phyloP scores from a whole-genome alignment of 257 asterid species.

The Fraxinus quadrangulata region DNA sequence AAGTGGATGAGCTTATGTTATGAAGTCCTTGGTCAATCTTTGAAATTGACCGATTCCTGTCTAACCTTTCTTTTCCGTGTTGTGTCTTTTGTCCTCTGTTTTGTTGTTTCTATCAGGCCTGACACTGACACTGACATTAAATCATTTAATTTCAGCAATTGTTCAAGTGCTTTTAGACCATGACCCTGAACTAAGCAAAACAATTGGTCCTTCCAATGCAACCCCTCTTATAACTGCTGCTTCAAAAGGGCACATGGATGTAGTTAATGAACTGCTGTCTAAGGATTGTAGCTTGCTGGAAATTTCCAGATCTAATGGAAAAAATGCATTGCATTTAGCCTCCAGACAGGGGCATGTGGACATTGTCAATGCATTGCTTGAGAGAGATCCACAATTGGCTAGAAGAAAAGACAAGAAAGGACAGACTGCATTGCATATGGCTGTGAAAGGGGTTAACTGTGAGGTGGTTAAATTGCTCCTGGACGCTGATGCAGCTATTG shows the following conservation, averaged over 20 bases:
- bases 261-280: constrained; percentile 52
- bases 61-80: background rate
- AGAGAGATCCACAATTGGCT: constrained; percentile 53
- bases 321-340: constrained; percentile 55
- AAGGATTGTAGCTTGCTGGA: constrained; percentile 55
- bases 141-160: constrained; percentile 35
- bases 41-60: background rate
- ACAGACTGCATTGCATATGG: constrained; percentile 64
- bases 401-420: constrained; percentile 56
- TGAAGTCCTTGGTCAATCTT: constrained; percentile 7
- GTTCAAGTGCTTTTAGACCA: constrained; percentile 57
- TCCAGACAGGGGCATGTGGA: constrained; percentile 60
- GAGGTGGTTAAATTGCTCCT: constrained; percentile 52
- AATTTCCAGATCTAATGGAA: constrained; percentile 53
- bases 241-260: constrained; percentile 51
- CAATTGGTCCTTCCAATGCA: constrained; percentile 56
- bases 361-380: constrained; percentile 49
- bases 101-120: background rate
- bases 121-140: constrained; percentile 14
- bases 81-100: background rate
- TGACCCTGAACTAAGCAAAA: constrained; percentile 47
- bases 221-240: constrained; percentile 64
- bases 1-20: background rate
- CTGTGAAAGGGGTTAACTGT: constrained; percentile 53
- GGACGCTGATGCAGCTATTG: constrained; percentile 56